A percentile compares a stretch with the other conserved stretches of the same genome.
phyloP scores from a whole-genome alignment of 305 asterid genomes.

The Galium porrigens region DNA sequence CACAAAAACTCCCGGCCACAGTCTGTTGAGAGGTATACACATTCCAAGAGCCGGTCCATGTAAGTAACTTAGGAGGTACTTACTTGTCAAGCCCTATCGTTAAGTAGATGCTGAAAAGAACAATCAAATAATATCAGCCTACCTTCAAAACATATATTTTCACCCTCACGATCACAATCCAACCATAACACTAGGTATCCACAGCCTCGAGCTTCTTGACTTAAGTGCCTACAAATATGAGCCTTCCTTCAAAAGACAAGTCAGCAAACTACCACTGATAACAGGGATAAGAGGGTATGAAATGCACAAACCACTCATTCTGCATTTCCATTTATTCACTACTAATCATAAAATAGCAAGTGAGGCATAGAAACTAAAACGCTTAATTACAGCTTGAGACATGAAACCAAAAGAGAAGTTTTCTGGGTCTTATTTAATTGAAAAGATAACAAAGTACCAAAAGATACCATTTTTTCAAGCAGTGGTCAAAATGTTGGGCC shows the following conservation, averaged over 20 bases:
- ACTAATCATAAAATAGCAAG: neutral
- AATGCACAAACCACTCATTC: neutral
- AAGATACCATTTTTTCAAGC: neutral
- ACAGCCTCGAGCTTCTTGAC: constrained; percentile 84
- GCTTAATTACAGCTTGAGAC: neutral
- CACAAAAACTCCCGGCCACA: neutral
- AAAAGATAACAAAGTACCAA: neutral
- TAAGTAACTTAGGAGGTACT: neutral
- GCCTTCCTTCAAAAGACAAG: constrained; percentile 47
- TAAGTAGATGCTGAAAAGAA: neutral
- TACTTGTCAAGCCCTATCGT: neutral
- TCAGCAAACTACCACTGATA: constrained; percentile 17
- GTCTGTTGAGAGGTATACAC: neutral
- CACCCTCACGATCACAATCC: constrained; percentile 96
- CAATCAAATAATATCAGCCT: constrained; percentile 14
- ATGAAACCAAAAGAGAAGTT: neutral
- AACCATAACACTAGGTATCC: constrained; percentile 67
- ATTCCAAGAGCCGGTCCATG: neutral
- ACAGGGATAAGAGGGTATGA: neutral
- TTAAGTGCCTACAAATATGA: constrained; percentile 77
- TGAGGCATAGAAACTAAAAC: neutral
- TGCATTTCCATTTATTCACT: neutral
- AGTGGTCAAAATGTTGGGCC: neutral
- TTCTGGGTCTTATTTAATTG: neutral
- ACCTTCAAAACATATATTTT: constrained; percentile 96